Evolutionary conservation across 371 early-diverging fungal genomes (phyloP), one percentile per base, ranked within the genome.

Genomic region (Mucor circinelloides): DNA sequence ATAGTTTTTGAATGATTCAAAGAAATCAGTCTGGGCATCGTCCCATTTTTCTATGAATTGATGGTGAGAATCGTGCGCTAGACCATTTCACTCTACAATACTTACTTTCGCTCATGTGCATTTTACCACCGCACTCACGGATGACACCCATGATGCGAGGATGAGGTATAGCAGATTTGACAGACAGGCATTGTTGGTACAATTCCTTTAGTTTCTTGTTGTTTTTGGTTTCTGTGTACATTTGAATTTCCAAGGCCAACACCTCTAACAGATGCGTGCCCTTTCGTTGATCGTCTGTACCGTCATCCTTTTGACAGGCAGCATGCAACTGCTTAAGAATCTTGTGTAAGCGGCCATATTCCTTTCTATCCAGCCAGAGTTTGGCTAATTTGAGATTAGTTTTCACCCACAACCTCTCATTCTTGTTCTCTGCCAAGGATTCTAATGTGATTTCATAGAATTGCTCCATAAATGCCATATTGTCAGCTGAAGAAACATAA

Each of bases 111-210:
- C 86, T 80, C 97, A 98, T 97, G 76, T 95, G 93, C 96, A 98
- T 96, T 76, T 97, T 98, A 34, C 97, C 98, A 52, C 97, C 98
- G 72, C 96, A 96, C 81, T 97, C 97, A 58, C 95, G 90, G 69
- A 98, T 96, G 30, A 96, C 91, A 34, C 96, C 98, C 95, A 96
- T 95, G 77, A 96, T 95, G 21, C 95, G 86, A 34, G 97, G 97
- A 73, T 96, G 97, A 3, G 98, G 95, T 32, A 97, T 95, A 15
- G 97, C 97, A 1, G 95, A 95, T 74, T 93, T 93, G 63, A 98
- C 93, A 36, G 84, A 80, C 30, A 94, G 69, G 71, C 95, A 94
- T 75, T 94, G 93, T 62, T 94, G 90, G 71, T 96, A 98, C 28
- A 95, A 73, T 34, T 85, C 89, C 88, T 95, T 95, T 19, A 95